phyloP scores from a whole-genome alignment of 352 stramenopile genomes.

The Phytopythium helicoides region DNA sequence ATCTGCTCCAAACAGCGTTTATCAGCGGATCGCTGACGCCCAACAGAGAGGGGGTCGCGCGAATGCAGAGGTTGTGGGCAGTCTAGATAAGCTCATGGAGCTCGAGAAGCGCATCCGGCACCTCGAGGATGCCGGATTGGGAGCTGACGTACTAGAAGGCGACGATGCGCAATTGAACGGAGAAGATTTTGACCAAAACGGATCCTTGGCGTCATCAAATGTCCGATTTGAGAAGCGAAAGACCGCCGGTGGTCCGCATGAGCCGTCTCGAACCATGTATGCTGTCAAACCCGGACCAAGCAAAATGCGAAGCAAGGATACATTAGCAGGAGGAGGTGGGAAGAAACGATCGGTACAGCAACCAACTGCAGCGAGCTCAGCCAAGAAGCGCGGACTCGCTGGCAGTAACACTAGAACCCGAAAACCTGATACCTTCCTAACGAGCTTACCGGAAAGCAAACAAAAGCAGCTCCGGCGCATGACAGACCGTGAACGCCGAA shows the following conservation, averaged over 20 bases:
- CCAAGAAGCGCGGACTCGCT: constrained; percentile 31
- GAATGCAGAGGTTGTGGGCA: constrained; percentile 61
- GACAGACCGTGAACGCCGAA: constrained; percentile 55
- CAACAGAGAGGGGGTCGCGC: constrained; percentile 8
- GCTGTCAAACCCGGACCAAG: constrained; percentile 36
- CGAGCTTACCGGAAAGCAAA: constrained; percentile 56
- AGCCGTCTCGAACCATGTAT: constrained; percentile 56
- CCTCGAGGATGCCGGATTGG: constrained; percentile 68
- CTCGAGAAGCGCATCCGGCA: constrained; percentile 86
- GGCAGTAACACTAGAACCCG: too few species aligned
- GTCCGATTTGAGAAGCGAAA: constrained; percentile 61
- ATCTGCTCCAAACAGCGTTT: constrained; percentile 22
- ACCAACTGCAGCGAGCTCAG: too few species aligned
- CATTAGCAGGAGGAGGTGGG: neutral
- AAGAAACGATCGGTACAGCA: neutral
- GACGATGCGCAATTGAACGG: constrained; percentile 16
- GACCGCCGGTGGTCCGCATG: constrained; percentile 26
- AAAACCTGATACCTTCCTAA: constrained; percentile 67
- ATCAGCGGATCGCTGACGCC: constrained; percentile 26
- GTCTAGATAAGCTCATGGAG: constrained; percentile 87
- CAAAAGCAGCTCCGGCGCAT: constrained; percentile 61
- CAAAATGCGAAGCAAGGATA: constrained; percentile 34
- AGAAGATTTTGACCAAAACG: constrained; percentile 18
- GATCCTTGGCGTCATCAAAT: constrained; percentile 15
- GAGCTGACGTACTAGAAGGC: constrained; percentile 37